Evolutionary conservation across 2,329 filamentous ascomycete genomes (phyloP).

Genomic region (Purpureocillium takamizusanense): DNA sequence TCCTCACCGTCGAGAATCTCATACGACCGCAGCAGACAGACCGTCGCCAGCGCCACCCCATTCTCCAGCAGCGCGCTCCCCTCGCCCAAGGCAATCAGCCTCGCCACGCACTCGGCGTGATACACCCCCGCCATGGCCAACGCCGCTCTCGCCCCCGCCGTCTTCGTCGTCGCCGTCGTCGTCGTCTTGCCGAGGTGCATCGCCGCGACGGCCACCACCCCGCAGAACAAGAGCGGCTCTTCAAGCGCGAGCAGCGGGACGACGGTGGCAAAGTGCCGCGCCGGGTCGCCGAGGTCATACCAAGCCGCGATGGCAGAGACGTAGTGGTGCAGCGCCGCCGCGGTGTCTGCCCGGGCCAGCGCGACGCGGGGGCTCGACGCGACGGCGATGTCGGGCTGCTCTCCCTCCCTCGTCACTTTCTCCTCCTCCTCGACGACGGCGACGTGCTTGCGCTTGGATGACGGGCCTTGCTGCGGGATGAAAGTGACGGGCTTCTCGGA

Average conservation of each 20-base stretch:
- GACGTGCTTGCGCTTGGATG: no score
- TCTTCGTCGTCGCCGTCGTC: slow-evolving; percentile 12
- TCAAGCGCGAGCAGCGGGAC: slow-evolving; percentile 27
- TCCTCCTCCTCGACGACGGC: no score
- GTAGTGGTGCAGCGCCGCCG: slow-evolving; percentile 30
- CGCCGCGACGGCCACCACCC: slow-evolving; percentile 34
- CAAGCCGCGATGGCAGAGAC: slow-evolving; percentile 28
- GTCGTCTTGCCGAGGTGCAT: slow-evolving; percentile 24
- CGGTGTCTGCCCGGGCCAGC: slow-evolving; percentile 19
- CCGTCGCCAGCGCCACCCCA: slow-evolving; percentile 31
- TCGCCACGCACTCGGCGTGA: slow-evolving; percentile 28
- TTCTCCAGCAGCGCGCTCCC: slow-evolving; percentile 19
- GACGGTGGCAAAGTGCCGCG: slow-evolving; percentile 21
- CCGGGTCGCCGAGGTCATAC: slow-evolving; percentile 36
- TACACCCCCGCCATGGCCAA: slow-evolving; percentile 24
- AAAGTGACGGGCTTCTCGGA: slow-evolving; percentile 12
- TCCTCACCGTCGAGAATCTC: slow-evolving; percentile 33
- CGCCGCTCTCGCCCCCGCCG: no score
- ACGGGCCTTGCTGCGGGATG: no score
- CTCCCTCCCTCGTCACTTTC: slow-evolving; percentile 1
- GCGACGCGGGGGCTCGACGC: slow-evolving; percentile 15
- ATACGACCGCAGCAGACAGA: slow-evolving; percentile 36
- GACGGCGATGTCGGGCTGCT: slow-evolving; percentile 2
- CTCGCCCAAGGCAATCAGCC: slow-evolving; percentile 25
- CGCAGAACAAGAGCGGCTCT: slow-evolving; percentile 31